Evolutionary conservation across 495 filamentous ascomycete genomes (phyloP).

Genomic region (Trypethelium eluteriae): DNA sequence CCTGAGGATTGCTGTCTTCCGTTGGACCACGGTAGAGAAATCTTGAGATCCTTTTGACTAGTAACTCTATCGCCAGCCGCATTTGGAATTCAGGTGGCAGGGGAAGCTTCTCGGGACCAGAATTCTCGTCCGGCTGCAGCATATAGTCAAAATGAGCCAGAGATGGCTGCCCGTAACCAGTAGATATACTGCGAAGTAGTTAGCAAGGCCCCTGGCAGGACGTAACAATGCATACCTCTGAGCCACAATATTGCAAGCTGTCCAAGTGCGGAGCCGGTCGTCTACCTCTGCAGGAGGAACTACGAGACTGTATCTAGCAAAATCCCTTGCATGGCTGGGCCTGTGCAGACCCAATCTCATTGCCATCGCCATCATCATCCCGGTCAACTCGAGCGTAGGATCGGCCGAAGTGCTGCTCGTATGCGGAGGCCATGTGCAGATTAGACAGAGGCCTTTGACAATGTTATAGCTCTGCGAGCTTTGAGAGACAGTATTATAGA

Average conservation of each 20-base stretch:
- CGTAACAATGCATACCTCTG: constrained; percentile 48
- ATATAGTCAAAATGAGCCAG: constrained; percentile 72
- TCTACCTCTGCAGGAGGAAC: constrained; percentile 76
- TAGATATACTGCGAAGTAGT: constrained; percentile 57
- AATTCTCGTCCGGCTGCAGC: constrained; percentile 42
- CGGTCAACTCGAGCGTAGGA: constrained; percentile 82
- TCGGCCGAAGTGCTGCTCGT: constrained; percentile 79
- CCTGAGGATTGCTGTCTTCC: constrained; percentile 64
- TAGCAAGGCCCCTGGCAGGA: constrained; percentile 18
- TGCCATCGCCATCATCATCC: constrained; percentile 87
- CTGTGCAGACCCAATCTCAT: constrained; percentile 87
- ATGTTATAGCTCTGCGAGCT: constrained; percentile 80
- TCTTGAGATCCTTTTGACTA: constrained; percentile 79
- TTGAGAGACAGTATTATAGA: constrained; percentile 76
- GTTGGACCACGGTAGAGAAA: constrained; percentile 73
- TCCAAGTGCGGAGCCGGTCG: constrained; percentile 84
- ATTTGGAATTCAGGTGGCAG: constrained; percentile 59
- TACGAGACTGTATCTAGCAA: constrained; percentile 72
- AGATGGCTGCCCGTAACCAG: constrained; percentile 83
- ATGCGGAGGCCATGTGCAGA: constrained; percentile 88
- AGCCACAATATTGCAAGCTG: constrained; percentile 86
- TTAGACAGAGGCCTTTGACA: constrained; percentile 81
- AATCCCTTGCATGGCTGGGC: constrained; percentile 84
- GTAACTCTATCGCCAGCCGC: constrained; percentile 69
- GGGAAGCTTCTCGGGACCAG: constrained; percentile 52